Percentiles rank a stretch among this genome's conserved stretches.
Conservation (phyloP, 257 asterid species). For the Ehretia macrophylla region DNA sequence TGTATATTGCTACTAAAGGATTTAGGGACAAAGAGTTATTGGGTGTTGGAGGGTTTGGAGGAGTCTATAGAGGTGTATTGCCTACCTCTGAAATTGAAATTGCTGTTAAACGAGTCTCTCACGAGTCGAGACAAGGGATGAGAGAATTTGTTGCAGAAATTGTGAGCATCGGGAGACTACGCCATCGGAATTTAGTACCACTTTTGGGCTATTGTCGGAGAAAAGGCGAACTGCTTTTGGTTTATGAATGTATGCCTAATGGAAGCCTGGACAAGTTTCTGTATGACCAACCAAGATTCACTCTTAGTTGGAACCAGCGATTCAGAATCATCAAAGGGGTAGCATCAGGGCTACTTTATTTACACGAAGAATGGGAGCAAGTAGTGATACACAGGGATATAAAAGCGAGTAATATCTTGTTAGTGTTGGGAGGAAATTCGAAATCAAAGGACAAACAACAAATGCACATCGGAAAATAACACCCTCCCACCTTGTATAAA, state of each 20-base stretch:
- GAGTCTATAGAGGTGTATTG: constrained; percentile 11
- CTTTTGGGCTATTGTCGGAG: constrained; percentile 24
- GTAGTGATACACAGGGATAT: neutral
- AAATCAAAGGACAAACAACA: no score
- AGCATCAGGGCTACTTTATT: neutral
- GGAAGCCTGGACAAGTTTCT: constrained; percentile 24
- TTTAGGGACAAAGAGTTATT: constrained; percentile 9
- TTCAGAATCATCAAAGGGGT: neutral
- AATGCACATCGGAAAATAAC: no score
- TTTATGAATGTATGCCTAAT: constrained; percentile 21
- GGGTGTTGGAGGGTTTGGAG: constrained; percentile 20
- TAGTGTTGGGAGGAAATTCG: no score
- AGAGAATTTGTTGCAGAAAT: constrained; percentile 23
- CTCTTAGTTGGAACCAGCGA: constrained; percentile 14
- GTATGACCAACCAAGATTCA: neutral
- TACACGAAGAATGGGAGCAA: neutral
- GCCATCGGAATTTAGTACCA: constrained; percentile 21
- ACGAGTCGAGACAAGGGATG: constrained; percentile 21
- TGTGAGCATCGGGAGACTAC: constrained; percentile 14
- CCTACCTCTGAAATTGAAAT: constrained; percentile 1
- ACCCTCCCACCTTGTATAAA: no score
- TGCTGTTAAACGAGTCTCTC: constrained; percentile 21
- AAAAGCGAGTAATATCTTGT: constrained; percentile 10
- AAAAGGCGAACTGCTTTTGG: constrained; percentile 18
- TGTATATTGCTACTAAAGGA: constrained; percentile 21